Percentiles rank a stretch among this genome's conserved stretches.
phyloP scores from a whole-genome alignment of 768 basidiomycete genomes.

The Lactifluus volemus region DNA sequence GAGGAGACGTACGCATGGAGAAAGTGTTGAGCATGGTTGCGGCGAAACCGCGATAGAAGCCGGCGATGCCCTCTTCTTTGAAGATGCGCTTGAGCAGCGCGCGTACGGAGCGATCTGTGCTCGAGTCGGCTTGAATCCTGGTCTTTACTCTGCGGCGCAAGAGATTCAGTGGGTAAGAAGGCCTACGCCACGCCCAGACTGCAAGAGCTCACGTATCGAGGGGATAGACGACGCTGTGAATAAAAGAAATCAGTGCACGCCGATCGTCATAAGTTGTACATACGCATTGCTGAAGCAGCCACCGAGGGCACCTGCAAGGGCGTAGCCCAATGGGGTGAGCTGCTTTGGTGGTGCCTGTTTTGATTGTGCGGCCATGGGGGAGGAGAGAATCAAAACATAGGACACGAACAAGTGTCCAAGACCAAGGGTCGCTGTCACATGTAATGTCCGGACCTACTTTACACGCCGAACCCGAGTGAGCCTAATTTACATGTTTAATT shows the following conservation, averaged over 20 bases:
- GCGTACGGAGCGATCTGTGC: constrained; percentile 52
- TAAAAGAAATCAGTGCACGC: not conserved
- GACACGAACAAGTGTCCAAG: too few species aligned
- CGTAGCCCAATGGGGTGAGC: constrained; percentile 81
- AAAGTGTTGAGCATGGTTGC: constrained; percentile 99
- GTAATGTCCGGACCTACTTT: not conserved
- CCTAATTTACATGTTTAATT: too few species aligned
- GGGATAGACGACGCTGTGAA: constrained; percentile 78
- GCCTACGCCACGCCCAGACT: not conserved
- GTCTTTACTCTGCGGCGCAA: constrained; percentile 72
- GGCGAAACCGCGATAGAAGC: constrained; percentile 85
- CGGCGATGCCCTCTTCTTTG: constrained; percentile 70
- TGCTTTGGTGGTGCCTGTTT: constrained; percentile 42
- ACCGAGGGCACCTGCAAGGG: constrained; percentile 87
- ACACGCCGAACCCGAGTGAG: too few species aligned
- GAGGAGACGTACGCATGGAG: constrained; percentile 71
- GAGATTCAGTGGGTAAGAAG: not conserved
- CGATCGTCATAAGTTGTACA: constrained; percentile 27
- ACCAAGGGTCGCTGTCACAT: not conserved
- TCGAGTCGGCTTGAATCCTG: constrained; percentile 75
- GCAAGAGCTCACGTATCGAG: constrained; percentile 54
- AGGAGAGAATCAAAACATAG: not conserved
- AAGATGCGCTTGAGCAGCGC: constrained; percentile 62
- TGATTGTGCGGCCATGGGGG: constrained; percentile 32
- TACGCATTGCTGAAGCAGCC: constrained; percentile 92